Conservation (phyloP, 176 grass and related monocot species). For the Ensete glaucum region DNA sequence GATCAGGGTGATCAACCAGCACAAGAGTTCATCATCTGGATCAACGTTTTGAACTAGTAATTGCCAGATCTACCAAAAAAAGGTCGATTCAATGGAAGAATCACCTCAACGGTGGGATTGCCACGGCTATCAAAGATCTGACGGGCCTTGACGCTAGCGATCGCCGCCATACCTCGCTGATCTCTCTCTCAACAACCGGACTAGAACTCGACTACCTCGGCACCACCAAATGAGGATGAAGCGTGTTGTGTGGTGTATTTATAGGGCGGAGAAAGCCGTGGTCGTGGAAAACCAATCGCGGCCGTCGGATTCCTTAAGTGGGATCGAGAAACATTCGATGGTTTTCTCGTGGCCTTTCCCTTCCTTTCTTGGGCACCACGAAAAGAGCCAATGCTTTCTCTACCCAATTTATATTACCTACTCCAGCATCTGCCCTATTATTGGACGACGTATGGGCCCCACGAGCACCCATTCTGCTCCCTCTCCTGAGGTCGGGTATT, state of each 20-base stretch:
- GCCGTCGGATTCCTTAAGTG: conserved; percentile 29
- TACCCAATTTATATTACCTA: not conserved
- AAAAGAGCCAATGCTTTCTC: not conserved
- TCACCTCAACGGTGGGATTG: conserved; percentile 63
- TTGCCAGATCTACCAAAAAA: not conserved
- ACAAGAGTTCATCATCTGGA: not conserved
- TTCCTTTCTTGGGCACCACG: not conserved
- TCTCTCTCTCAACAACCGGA: conserved; percentile 8
- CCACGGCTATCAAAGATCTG: conserved; percentile 99
- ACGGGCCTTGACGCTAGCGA: conserved; percentile 58
- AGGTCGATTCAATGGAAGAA: not conserved
- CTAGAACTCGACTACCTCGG: not conserved
- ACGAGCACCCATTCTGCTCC: no score
- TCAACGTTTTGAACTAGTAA: not conserved
- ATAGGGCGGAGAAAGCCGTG: conserved; percentile 11
- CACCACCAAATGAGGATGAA: no score
- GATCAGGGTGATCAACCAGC: not conserved
- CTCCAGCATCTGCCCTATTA: no score
- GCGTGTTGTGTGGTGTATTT: not conserved
- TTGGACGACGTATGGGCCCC: no score
- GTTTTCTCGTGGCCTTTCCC: not conserved
- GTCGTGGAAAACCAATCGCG: conserved; percentile 28
- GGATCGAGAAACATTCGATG: conserved; percentile 13
- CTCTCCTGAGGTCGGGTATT: no score
- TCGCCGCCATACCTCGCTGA: conserved; percentile 25